A percentile compares a stretch with the other conserved stretches of the same genome.
Conservation (phyloP, 495 filamentous ascomycete species). For the Thermothielavioides terrestris region DNA sequence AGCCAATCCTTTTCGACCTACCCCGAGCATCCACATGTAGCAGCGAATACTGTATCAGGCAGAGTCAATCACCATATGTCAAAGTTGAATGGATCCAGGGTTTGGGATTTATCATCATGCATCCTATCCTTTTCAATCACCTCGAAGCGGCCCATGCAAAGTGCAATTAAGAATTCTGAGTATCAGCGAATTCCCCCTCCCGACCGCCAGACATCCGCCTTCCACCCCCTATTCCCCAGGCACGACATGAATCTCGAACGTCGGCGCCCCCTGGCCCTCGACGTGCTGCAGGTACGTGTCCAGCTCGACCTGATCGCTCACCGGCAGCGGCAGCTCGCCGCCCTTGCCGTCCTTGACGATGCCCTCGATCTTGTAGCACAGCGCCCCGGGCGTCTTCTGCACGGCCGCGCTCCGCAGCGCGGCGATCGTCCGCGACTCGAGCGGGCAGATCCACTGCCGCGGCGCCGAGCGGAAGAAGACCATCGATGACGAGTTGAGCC, state of each 20-base stretch:
- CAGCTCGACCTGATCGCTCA: slow-evolving; percentile 63
- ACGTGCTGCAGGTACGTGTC: slow-evolving; percentile 59
- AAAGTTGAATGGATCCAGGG: no score
- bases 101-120: no score
- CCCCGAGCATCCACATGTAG: neutral
- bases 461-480: slow-evolving; percentile 29
- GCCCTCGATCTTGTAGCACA: slow-evolving; percentile 55
- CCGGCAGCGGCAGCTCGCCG: slow-evolving; percentile 49
- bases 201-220: no score
- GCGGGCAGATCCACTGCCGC: slow-evolving; percentile 52
- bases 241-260: slow-evolving; percentile 47
- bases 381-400: slow-evolving; percentile 46
- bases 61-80: no score
- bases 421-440: slow-evolving; percentile 45
- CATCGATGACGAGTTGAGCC: slow-evolving; percentile 47
- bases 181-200: no score
- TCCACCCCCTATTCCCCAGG: no score
- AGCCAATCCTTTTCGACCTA: neutral
- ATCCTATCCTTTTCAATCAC: no score
- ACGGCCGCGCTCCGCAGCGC: slow-evolving; percentile 48
- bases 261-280: slow-evolving; percentile 50
- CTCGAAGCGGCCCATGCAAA: no score
- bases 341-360: slow-evolving; percentile 49
- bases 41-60: neutral
- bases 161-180: no score